Base-by-base conservation (phyloP, 257 asterid species). In the Fraxinus americana region DNA sequence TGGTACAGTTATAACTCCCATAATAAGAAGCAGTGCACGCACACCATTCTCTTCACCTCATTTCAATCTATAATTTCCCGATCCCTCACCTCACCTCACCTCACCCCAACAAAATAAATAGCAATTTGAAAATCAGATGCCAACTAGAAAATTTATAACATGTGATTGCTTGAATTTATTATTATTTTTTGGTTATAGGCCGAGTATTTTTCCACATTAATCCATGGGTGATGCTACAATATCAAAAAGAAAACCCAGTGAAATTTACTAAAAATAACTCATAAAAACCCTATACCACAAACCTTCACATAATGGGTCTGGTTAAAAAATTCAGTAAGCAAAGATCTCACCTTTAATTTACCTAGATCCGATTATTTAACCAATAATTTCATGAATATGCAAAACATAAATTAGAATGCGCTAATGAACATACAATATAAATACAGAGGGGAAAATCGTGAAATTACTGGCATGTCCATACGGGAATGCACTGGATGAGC, bases 381-480 rank as follows among this genome's bases (percentile, higher is more conserved):
- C 7, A 59, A 23, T 59, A 59, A n/a, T 30, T n/a, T 23, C 32
- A 59, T n/a, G 30, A 17, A 59, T n/a, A 23, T 4, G 59, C 67
- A 59, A 23, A 57, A n/a, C 12, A 59, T 59, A 6, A 23, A 59
- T 23, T n/a, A 21, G n/a, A 59, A 63, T 25, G 35, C 69, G 11
- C 69, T 10, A 12, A 63, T 63, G 19, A 63, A 63, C 69, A 17
- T 54, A 19, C 25, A 19, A 74, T 8, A 6, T 45, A 63, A 2
- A 21, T 4, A 12, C 11, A 34, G 17, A 57, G 19, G 78, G 71
- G 17, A 48, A 19, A 67, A 54, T 70, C 19, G 72, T 21, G 80
- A 27, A 86, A 76, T 88, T 88, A 94, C 99, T 90, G 92, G 99
- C 99, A 95, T 68, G 93, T 82, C 96, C 92, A 93, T 34, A 87